Conservation (phyloP, 805 yeast species). For the Candida oleophila region DNA sequence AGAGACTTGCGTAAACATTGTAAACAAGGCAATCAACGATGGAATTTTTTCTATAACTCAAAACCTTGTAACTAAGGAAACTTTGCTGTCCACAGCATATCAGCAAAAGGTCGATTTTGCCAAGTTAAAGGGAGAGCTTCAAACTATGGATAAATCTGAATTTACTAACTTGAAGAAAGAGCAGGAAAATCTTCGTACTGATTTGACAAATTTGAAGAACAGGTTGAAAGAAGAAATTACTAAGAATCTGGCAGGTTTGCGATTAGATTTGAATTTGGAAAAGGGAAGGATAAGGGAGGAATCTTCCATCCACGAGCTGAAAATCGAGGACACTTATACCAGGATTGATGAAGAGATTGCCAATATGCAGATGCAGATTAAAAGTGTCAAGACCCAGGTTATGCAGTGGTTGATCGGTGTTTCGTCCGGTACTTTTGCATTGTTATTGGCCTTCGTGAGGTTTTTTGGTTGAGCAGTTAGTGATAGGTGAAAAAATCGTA, state of each 20-base stretch:
- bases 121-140: conserved; percentile 87
- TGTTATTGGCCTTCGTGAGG: conserved; percentile 88
- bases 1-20: conserved; percentile 71
- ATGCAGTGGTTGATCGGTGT: conserved; percentile 99
- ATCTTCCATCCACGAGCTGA: conserved; percentile 85
- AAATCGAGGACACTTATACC: conserved; percentile 92
- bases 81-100: conserved; percentile 79
- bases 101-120: conserved; percentile 97
- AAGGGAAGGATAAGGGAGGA: conserved; percentile 96
- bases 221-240: conserved; percentile 88
- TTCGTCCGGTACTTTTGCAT: conserved; percentile 95
- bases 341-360: conserved; percentile 94
- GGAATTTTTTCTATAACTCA: conserved; percentile 74
- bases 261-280: conserved; percentile 87
- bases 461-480: conserved; percentile 60
- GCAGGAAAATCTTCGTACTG: conserved; percentile 79
- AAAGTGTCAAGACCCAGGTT: conserved; percentile 92
- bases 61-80: conserved; percentile 82
- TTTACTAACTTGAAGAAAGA: conserved; percentile 80
- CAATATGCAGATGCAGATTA: conserved; percentile 93
- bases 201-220: conserved; percentile 82
- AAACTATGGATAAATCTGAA: conserved; percentile 83
- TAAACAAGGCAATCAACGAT: conserved; percentile 73
- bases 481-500: too few species aligned
- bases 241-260: conserved; percentile 83